Percentiles rank a stretch among this genome's conserved stretches.
These are phyloP conservation scores for Populus davidiana DNA, from an alignment of 345 rosid genomes.

Conservation along the genomic window DNA sequence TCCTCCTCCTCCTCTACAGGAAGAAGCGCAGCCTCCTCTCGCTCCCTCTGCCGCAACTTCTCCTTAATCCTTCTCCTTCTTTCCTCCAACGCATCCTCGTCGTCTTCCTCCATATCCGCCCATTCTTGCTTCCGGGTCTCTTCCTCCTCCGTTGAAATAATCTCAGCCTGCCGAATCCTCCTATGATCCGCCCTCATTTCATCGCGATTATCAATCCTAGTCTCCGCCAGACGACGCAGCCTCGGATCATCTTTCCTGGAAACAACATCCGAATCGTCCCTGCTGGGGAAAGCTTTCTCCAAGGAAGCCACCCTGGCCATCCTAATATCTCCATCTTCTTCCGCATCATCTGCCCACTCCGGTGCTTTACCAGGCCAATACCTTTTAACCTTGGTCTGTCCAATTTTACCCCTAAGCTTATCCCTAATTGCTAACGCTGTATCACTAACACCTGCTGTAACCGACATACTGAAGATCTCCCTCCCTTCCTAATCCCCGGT, in stretches of 20 bases:
- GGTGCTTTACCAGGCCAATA: slow-evolving; percentile 83
- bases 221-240: slow-evolving; percentile 67
- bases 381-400: slow-evolving; percentile 66
- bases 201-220: slow-evolving; percentile 52
- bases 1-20: slow-evolving; percentile 68
- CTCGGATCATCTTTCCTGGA: slow-evolving; percentile 56
- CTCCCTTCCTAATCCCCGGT: background rate
- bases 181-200: slow-evolving; percentile 73
- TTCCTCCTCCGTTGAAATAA: slow-evolving; percentile 59
- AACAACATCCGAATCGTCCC: slow-evolving; percentile 35
- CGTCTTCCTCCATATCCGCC: slow-evolving; percentile 55
- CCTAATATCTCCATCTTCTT: slow-evolving; percentile 60
- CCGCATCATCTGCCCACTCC: slow-evolving; percentile 63
- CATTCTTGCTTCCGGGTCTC: slow-evolving; percentile 43
- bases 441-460: slow-evolving; percentile 71
- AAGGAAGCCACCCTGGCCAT: slow-evolving; percentile 44
- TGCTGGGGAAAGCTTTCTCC: slow-evolving; percentile 54
- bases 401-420: slow-evolving; percentile 66
- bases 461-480: slow-evolving; percentile 45
- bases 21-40: slow-evolving; percentile 50
- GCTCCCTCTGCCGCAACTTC: slow-evolving; percentile 46
- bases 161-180: slow-evolving; percentile 59
- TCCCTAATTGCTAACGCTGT: slow-evolving; percentile 57
- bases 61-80: slow-evolving; percentile 55
- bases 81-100: slow-evolving; percentile 57